Evolutionary conservation across 345 rosid genomes (phyloP).

Genomic region (Bretschneidera sinensis): DNA sequence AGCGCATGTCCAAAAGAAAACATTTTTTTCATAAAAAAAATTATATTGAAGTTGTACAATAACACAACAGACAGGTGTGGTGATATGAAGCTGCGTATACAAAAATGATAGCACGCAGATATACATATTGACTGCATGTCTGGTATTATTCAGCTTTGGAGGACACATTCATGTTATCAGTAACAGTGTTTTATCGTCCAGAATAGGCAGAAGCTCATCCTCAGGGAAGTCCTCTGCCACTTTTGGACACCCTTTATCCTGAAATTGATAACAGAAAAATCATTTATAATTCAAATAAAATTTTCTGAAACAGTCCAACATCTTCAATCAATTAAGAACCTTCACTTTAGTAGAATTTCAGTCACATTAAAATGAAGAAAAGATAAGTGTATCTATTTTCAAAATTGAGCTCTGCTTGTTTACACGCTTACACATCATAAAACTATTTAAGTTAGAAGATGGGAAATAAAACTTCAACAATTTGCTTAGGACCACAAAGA

Average conservation of each 20-base stretch:
- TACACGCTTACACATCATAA: not conserved
- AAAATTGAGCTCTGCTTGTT: not conserved
- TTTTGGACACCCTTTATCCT: slow-evolving; percentile 35
- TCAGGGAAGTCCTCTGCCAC: slow-evolving; percentile 27
- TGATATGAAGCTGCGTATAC: too few species aligned
- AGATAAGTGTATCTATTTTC: too few species aligned
- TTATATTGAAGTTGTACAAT: too few species aligned
- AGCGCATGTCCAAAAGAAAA: too few species aligned
- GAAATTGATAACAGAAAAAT: slow-evolving; percentile 4
- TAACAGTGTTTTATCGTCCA: slow-evolving; percentile 8
- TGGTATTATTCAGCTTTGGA: not conserved
- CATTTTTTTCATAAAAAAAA: too few species aligned
- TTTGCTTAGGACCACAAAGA: too few species aligned
- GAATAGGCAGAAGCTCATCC: slow-evolving; percentile 76
- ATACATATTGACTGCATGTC: not conserved
- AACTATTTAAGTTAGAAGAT: too few species aligned
- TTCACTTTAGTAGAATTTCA: too few species aligned
- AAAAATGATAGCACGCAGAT: too few species aligned
- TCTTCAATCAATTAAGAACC: not conserved
- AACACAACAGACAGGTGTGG: too few species aligned
- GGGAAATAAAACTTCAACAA: too few species aligned
- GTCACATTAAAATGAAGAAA: too few species aligned
- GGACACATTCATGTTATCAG: slow-evolving; percentile 5
- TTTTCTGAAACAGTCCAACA: not conserved
- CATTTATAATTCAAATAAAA: not conserved